A percentile compares a stretch with the other conserved stretches of the same genome.
phyloP scores from a whole-genome alignment of 2,329 filamentous ascomycete genomes.

The Microthyrium microscopicum region DNA sequence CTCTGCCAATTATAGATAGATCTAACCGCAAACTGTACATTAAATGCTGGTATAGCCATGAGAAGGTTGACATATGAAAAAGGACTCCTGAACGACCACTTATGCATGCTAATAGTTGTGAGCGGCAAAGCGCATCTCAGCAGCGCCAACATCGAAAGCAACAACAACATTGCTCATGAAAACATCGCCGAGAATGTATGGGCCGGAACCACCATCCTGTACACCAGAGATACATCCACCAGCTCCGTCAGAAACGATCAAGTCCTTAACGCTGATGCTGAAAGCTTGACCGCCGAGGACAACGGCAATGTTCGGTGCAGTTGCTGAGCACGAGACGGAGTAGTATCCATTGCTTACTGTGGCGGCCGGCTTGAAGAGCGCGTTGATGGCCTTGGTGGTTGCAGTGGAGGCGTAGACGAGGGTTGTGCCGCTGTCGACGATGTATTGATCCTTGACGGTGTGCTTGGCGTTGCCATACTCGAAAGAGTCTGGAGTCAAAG shows the following conservation, averaged over 20 bases:
- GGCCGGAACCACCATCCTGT: constrained; percentile 15
- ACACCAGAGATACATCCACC: constrained; percentile 19
- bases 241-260: constrained; percentile 14
- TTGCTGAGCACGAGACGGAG: constrained; percentile 26
- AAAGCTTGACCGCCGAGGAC: constrained; percentile 22
- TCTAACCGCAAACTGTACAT: no score
- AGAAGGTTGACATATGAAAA: no score
- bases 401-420: constrained; percentile 24
- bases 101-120: constrained; percentile 9
- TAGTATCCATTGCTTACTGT: constrained; percentile 18
- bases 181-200: constrained; percentile 28
- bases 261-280: constrained; percentile 15
- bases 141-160: constrained; percentile 33
- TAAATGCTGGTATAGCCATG: no score
- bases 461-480: constrained; percentile 9
- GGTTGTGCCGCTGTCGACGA: constrained; percentile 29
- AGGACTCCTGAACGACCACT: no score
- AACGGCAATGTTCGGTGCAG: constrained; percentile 24
- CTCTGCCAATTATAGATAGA: no score
- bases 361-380: constrained; percentile 26
- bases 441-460: constrained; percentile 12
- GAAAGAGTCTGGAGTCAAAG: constrained; percentile 19
- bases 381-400: constrained; percentile 22
- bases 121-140: constrained; percentile 29
- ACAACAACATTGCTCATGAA: constrained; percentile 34